Evolutionary conservation across 768 basidiomycete genomes (phyloP), one percentile per base, ranked within the genome.

Genomic region (Agaricus blazei): DNA sequence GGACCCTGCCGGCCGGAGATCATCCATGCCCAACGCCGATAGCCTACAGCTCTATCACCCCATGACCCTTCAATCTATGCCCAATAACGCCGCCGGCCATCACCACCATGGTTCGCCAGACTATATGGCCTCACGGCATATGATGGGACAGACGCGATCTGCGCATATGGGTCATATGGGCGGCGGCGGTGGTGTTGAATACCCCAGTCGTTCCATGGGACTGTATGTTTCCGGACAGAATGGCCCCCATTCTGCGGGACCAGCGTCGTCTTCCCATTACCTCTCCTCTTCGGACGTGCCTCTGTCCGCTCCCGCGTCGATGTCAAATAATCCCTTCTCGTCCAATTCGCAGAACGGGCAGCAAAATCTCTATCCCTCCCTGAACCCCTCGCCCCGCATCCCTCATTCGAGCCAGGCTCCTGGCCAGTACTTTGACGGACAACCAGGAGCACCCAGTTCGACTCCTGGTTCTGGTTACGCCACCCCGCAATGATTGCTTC

Each of bases 21-120:
- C 85, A 2, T 81, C 86, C 2, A 81, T 90, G 72, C 83, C 87
- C 19, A 70, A 70, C 60, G 76, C 85, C 23, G 88, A 90, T 61
- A 75, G 79, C 58, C 72, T 90, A 27, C 86, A 88, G 64, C 75
- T 91, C 40, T 90, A 88, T 66, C 86, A 87, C 62, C 88, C 89
- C 11, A 83, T 90, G 81, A 82, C 85, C 7, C 78, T 90, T 24
- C 87, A 88, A 66, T 82, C 84, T 24, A 71, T 80, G 67, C 75
- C 77, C 41, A 69, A 66, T 60, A 66, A 66, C 43, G 65, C 65
- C 50, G 62, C 60, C 51, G 68, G 67, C 52, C 70, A 73, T 56
- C 72, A 76, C 61, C 72, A 74, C 59, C 68, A 62, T 50, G 54
- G 54, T 49, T 70, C 56, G 63, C 66, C 73, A 15, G 78, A 79